These are phyloP conservation scores for Patellifolia procumbens DNA, from an alignment of 179 eudicot species.

Conservation along the genomic window DNA sequence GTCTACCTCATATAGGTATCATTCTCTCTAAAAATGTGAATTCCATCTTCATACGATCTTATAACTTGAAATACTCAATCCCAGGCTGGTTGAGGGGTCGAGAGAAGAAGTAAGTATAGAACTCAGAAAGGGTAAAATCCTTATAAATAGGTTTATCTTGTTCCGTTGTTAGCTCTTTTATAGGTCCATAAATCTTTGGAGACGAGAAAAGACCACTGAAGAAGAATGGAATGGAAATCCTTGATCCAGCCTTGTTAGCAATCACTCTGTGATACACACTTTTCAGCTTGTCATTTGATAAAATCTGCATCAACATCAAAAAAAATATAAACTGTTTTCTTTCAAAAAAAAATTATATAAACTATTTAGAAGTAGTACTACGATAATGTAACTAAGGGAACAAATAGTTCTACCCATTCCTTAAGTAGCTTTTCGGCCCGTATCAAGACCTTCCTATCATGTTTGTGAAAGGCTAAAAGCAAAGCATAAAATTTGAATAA, in stretches of 20 bases:
- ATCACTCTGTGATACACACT: conserved; percentile 33
- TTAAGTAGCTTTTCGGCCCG: too few species aligned
- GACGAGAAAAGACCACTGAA: conserved; percentile 8
- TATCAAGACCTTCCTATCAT: too few species aligned
- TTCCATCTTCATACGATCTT: background rate
- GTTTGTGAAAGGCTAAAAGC: too few species aligned
- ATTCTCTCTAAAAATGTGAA: background rate
- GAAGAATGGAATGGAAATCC: conserved; percentile 33
- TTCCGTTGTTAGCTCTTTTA: conserved; percentile 29
- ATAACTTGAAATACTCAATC: conserved; percentile 22
- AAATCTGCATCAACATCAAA: background rate
- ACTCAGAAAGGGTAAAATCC: conserved; percentile 15
- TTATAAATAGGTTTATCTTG: conserved; percentile 22
- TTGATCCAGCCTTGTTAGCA: conserved; percentile 31
- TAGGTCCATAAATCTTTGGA: conserved; percentile 27
- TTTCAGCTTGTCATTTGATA: conserved; percentile 35
- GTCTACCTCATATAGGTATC: too few species aligned
- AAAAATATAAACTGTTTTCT: too few species aligned
- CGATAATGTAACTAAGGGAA: too few species aligned
- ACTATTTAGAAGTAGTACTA: too few species aligned
- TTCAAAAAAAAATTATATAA: too few species aligned
- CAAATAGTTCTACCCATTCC: too few species aligned
- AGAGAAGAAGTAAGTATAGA: background rate
- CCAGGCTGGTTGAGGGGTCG: conserved; percentile 16
- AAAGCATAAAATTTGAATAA: too few species aligned